Conservation (phyloP, 768 basidiomycete genomes). For the Termitomyces sp. region DNA sequence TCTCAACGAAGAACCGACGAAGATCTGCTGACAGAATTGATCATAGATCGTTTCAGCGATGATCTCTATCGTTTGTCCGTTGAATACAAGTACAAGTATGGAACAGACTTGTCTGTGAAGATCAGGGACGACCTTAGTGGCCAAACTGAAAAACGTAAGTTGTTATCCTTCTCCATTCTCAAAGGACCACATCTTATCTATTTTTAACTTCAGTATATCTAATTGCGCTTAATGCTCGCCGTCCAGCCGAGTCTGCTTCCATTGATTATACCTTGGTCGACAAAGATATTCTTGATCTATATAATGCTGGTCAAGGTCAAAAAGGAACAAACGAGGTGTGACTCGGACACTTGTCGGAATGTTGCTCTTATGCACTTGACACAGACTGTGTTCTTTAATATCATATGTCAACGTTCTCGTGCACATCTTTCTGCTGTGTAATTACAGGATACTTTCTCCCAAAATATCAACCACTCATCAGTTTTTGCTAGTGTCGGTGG, state of each 20-base stretch:
- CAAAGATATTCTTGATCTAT: conserved; percentile 36
- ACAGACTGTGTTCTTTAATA: conserved; percentile 37
- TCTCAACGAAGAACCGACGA: conserved; percentile 25
- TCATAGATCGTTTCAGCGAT: conserved; percentile 29
- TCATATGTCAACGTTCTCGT: conserved; percentile 42
- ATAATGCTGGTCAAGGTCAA: conserved; percentile 31
- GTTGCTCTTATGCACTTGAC: not conserved
- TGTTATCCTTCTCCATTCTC: conserved; percentile 3
- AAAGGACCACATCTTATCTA: not conserved
- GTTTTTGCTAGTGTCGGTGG: conserved; percentile 17
- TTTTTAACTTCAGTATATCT: conserved; percentile 33
- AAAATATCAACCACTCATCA: not conserved
- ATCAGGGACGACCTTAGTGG: conserved; percentile 29
- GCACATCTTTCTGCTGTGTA: conserved; percentile 37
- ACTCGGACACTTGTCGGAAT: not conserved
- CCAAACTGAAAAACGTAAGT: conserved; percentile 21
- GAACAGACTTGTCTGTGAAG: conserved; percentile 22
- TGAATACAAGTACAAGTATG: conserved; percentile 26
- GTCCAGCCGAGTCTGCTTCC: conserved; percentile 29
- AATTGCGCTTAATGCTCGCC: conserved; percentile 39
- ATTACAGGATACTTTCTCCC: conserved; percentile 5
- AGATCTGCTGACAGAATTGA: conserved; percentile 30
- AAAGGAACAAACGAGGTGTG: conserved; percentile 37
- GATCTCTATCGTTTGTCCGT: conserved; percentile 28
- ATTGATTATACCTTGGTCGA: conserved; percentile 34